These are phyloP conservation scores for Populus nigra DNA, from an alignment of 345 rosid species.

Conservation along the genomic window DNA sequence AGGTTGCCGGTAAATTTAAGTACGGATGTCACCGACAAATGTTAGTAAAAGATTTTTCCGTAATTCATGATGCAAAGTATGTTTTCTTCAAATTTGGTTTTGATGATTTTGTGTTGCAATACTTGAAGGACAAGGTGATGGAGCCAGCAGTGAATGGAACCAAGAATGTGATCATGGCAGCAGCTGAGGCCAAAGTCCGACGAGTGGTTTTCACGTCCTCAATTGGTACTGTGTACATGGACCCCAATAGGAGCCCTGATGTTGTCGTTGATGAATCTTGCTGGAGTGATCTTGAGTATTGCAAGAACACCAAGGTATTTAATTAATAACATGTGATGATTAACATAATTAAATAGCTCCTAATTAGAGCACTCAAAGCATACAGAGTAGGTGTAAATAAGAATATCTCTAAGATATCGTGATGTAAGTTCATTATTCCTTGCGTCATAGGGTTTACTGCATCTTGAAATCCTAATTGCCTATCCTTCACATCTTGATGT, in stretches of 20 bases:
- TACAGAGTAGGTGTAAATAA: not conserved
- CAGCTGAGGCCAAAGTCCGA: conserved; percentile 74
- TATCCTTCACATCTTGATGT: no score
- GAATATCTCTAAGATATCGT: no score
- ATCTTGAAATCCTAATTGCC: no score
- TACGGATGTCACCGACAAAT: no score
- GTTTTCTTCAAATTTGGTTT: not conserved
- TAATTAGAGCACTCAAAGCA: no score
- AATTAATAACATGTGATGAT: not conserved
- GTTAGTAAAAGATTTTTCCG: no score
- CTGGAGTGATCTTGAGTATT: conserved; percentile 95
- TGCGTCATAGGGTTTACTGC: no score
- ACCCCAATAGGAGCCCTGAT: conserved; percentile 75
- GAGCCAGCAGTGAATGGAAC: conserved; percentile 95
- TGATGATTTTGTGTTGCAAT: not conserved
- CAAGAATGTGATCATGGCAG: conserved; percentile 72
- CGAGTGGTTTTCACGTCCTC: conserved; percentile 95
- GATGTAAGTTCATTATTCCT: no score
- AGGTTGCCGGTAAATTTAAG: no score
- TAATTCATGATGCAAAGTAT: no score
- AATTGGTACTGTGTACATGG: conserved; percentile 89
- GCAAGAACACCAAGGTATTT: conserved; percentile 85
- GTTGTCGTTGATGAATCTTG: conserved; percentile 79
- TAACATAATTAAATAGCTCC: no score
- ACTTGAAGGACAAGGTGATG: conserved; percentile 80